These are phyloP conservation scores for Gossypium mustelinum DNA, from an alignment of 345 rosid genomes.

Conservation along the genomic window DNA sequence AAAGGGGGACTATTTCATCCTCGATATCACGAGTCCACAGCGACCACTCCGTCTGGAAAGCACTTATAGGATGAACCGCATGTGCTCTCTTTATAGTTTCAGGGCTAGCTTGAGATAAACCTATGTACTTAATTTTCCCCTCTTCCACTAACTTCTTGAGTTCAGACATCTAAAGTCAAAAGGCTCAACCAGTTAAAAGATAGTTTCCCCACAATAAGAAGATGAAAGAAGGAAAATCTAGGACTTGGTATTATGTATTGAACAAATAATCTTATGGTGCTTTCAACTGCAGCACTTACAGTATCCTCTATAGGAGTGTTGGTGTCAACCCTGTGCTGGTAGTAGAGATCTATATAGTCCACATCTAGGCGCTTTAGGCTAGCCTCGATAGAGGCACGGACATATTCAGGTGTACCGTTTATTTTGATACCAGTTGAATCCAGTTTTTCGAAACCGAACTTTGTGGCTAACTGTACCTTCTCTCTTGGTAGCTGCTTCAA, in stretches of 20 bases:
- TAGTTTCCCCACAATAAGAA: too few species aligned
- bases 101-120: slow-evolving; percentile 20
- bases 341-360: slow-evolving; percentile 36
- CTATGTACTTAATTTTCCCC: slow-evolving; percentile 20
- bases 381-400: slow-evolving; percentile 28
- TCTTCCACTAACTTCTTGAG: slow-evolving; percentile 19
- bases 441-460: slow-evolving; percentile 26
- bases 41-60: slow-evolving; percentile 17
- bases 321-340: slow-evolving; percentile 30
- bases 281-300: slow-evolving; percentile 13
- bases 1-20: slow-evolving; percentile 19
- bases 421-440: neutral
- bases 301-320: slow-evolving; percentile 32
- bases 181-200: neutral
- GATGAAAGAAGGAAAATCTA: neutral
- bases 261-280: neutral
- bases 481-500: slow-evolving; percentile 36
- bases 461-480: slow-evolving; percentile 33
- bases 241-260: too few species aligned
- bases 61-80: slow-evolving; percentile 15
- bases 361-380: slow-evolving; percentile 31
- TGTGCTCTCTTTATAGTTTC: slow-evolving; percentile 12
- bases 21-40: slow-evolving; percentile 20
- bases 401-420: slow-evolving; percentile 29
- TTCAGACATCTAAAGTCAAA: slow-evolving; percentile 2